Percentiles rank a stretch among this genome's conserved stretches.
Evolutionary conservation across 495 filamentous ascomycete species (phyloP).

Genomic region (Chaetomium fimeti): DNA sequence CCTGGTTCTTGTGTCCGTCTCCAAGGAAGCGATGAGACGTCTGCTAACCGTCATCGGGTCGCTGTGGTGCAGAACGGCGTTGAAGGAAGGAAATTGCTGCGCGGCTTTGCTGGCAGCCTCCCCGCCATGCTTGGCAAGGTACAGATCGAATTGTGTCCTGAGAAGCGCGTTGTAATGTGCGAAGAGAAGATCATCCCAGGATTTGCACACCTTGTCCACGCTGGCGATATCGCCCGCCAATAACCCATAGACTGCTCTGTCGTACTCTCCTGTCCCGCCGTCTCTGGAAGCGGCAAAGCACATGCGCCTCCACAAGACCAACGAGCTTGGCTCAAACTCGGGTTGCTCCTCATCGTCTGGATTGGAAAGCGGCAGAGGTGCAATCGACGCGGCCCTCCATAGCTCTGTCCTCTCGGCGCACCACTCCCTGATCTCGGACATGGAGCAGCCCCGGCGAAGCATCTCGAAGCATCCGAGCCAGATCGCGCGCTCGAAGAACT

Average conservation of each 20-base stretch:
- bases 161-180: slow-evolving; percentile 82
- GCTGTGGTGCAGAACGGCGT: slow-evolving; percentile 52
- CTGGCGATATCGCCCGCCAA: slow-evolving; percentile 78
- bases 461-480: slow-evolving; percentile 91
- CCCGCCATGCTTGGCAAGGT: slow-evolving; percentile 51
- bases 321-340: slow-evolving; percentile 47
- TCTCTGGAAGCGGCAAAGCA: slow-evolving; percentile 73
- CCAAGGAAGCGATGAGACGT: slow-evolving; percentile 52
- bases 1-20: slow-evolving; percentile 45
- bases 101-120: slow-evolving; percentile 40
- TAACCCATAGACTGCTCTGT: slow-evolving; percentile 85
- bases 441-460: slow-evolving; percentile 71
- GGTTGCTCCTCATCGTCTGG: slow-evolving; percentile 39
- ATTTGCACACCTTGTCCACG: slow-evolving; percentile 70
- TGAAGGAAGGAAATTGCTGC: slow-evolving; percentile 50
- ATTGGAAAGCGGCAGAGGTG: slow-evolving; percentile 52
- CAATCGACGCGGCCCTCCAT: slow-evolving; percentile 77
- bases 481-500: slow-evolving; percentile 78
- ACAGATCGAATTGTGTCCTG: slow-evolving; percentile 63
- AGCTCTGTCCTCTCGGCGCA: slow-evolving; percentile 71
- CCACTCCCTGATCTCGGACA: slow-evolving; percentile 75
- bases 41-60: slow-evolving; percentile 50
- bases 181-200: slow-evolving; percentile 91
- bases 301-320: slow-evolving; percentile 74
- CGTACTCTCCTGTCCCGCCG: slow-evolving; percentile 67